These are phyloP conservation scores for Fusarium floridanum DNA, from an alignment of 2,329 filamentous ascomycete species.

Conservation along the genomic window DNA sequence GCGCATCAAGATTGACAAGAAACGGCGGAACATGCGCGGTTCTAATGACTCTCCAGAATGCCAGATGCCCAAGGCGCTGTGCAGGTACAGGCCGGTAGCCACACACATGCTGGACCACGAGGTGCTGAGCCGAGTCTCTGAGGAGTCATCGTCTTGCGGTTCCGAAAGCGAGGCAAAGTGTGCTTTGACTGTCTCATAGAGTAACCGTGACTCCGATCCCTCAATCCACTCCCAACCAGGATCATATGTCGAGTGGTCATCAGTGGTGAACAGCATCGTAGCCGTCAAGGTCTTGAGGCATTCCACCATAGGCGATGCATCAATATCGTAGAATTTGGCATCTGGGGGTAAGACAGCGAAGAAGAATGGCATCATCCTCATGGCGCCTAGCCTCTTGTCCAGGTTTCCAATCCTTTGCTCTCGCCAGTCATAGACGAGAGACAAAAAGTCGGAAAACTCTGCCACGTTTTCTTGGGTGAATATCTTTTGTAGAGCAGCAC, in stretches of 20 bases:
- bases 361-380: conserved; percentile 37
- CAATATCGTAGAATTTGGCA: conserved; percentile 20
- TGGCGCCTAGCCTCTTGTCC: conserved; percentile 25
- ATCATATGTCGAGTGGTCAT: conserved; percentile 17
- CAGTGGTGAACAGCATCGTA: not conserved
- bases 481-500: conserved; percentile 15
- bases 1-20: conserved; percentile 15
- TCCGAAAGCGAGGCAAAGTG: conserved; percentile 35
- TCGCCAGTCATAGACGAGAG: conserved; percentile 35
- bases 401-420: conserved; percentile 34
- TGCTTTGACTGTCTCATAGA: conserved; percentile 23
- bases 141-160: not conserved
- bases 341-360: conserved; percentile 16
- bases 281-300: conserved; percentile 30
- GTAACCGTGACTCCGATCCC: conserved; percentile 37
- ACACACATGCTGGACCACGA: conserved; percentile 37
- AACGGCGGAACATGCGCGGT: conserved; percentile 1
- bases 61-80: conserved; percentile 36
- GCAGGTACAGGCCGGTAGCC: conserved; percentile 30
- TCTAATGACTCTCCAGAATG: conserved; percentile 14
- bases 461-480: conserved; percentile 16
- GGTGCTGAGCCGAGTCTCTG: not conserved
- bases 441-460: conserved; percentile 28
- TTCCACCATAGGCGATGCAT: conserved; percentile 22
- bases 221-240: conserved; percentile 40